Evolutionary conservation across 129 eudicot genomes (phyloP).

Genomic region (Flaveria trinervia): DNA sequence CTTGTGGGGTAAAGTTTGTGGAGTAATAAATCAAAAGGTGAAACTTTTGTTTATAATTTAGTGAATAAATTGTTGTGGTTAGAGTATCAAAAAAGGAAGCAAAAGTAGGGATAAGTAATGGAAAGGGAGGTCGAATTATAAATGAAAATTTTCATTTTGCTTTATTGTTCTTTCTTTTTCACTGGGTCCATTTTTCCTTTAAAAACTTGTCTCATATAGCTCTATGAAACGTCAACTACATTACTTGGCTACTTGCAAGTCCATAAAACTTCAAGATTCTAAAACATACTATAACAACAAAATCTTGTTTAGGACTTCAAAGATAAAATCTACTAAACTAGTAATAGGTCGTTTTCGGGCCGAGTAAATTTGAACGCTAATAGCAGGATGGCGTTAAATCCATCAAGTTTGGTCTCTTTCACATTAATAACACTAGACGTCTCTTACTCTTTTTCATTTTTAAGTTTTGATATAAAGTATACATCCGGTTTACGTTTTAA

Average conservation of each 20-base stretch:
- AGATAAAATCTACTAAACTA: slow-evolving; percentile 10
- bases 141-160: slow-evolving; percentile 24
- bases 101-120: slow-evolving; percentile 38
- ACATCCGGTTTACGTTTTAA: not conserved
- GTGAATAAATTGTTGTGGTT: slow-evolving; percentile 33
- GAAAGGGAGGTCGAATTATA: slow-evolving; percentile 41
- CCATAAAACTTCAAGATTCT: slow-evolving; percentile 11
- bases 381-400: slow-evolving; percentile 4
- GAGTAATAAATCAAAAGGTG: slow-evolving; percentile 20
- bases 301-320: not conserved
- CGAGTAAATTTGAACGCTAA: slow-evolving; percentile 8
- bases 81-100: slow-evolving; percentile 39
- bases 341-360: slow-evolving; percentile 22
- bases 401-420: slow-evolving; percentile 23
- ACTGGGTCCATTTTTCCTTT: slow-evolving; percentile 33
- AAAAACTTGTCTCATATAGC: slow-evolving; percentile 25
- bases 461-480: not conserved
- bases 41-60: slow-evolving; percentile 14
- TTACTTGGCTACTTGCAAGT: slow-evolving; percentile 12
- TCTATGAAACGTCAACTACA: slow-evolving; percentile 18
- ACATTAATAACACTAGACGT: not conserved
- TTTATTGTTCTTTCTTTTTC: slow-evolving; percentile 34
- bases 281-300: slow-evolving; percentile 7
- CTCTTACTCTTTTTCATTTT: not conserved
- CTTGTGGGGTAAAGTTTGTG: slow-evolving; percentile 34